Evolutionary conservation across 2,329 filamentous ascomycete species (phyloP).

Genomic region (Nannizziopsis arthrosporioides): DNA sequence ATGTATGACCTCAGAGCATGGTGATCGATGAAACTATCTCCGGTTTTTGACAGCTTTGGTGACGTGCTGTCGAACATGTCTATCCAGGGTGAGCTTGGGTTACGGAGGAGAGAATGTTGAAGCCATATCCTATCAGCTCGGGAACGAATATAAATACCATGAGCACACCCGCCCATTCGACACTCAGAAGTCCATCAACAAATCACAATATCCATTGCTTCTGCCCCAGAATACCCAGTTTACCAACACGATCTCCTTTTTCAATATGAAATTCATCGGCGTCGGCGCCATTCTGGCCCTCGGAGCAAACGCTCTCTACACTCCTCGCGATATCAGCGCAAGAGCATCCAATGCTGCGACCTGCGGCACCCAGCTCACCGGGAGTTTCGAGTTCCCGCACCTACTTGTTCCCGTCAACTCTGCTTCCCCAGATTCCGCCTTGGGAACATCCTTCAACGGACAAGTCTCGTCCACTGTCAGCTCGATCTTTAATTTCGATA

Average conservation of each 20-base stretch:
- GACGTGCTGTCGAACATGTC: neutral
- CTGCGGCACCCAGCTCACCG: constrained; percentile 39
- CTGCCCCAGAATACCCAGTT: neutral
- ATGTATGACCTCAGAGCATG: too few relatives aligned
- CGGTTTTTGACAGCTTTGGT: neutral
- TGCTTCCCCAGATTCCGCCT: constrained; percentile 39
- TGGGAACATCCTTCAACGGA: constrained; percentile 46
- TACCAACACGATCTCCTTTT: neutral
- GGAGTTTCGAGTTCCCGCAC: constrained; percentile 47
- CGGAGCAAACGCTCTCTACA: constrained; percentile 10
- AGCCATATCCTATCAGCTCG: too few relatives aligned
- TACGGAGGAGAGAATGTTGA: too few relatives aligned
- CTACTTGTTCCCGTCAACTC: constrained; percentile 52
- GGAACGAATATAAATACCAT: too few relatives aligned
- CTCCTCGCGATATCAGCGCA: constrained; percentile 3
- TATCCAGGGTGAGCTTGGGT: neutral
- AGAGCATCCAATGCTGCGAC: constrained; percentile 1
- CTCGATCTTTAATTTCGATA: constrained; percentile 59
- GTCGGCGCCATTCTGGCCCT: constrained; percentile 8
- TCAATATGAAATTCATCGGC: constrained; percentile 13
- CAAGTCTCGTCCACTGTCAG: constrained; percentile 43
- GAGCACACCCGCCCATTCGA: too few relatives aligned
- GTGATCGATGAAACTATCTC: neutral
- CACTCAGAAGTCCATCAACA: too few relatives aligned
- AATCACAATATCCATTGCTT: too few relatives aligned